Evolutionary conservation across 2,329 filamentous ascomycete species (phyloP), one percentile per base, ranked within the genome.

Genomic region (Cadophora sp.): DNA sequence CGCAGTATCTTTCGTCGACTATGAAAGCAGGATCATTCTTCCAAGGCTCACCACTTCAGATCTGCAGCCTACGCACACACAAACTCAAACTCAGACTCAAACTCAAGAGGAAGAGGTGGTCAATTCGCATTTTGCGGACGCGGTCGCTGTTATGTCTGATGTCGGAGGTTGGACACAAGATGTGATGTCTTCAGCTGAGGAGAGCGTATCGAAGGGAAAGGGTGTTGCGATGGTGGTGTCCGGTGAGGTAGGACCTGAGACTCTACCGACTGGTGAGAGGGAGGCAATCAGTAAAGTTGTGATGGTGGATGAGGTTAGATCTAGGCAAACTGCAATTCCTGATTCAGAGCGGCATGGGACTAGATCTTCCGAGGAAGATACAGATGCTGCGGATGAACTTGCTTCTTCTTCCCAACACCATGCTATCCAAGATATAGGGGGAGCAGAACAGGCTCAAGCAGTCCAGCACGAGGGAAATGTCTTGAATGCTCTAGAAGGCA

Each of bases 61-160:
- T 7, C 8, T 56, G 3, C 62, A 43, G 40, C 51, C 24, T 64
- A 58, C 62, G 3, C 62, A 56, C n/a, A 59, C 55, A 11, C 55
- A n/a, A 8, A 40, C 55, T 3, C 51, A 55, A 9, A 55, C 27
- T 26, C 29, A 58, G 19, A 58, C 53, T 11, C 55, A 40, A 22
- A 26, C 26, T 11, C 43, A 63, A 40, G 24, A 55, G 24, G 51
- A 46, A 22, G 60, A 27, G n/a, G 6, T 64, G 4, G 19, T 40
- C 1, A 26, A 58, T 16, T 64, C 62, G 14, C 62, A 56, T 24
- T 64, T 58, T 31, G 62, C 31, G 8, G 62, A 64, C 48, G 62
- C 62, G 31, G 12, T 64, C 12, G 62, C 62, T 22, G 62, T 64
- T 11, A 64, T 56, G 62, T 64, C 62, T 14, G 34, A 64, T 64